These are phyloP conservation scores for Trichoderma endophyticum DNA, from an alignment of 2,329 filamentous ascomycete species.

Conservation along the genomic window DNA sequence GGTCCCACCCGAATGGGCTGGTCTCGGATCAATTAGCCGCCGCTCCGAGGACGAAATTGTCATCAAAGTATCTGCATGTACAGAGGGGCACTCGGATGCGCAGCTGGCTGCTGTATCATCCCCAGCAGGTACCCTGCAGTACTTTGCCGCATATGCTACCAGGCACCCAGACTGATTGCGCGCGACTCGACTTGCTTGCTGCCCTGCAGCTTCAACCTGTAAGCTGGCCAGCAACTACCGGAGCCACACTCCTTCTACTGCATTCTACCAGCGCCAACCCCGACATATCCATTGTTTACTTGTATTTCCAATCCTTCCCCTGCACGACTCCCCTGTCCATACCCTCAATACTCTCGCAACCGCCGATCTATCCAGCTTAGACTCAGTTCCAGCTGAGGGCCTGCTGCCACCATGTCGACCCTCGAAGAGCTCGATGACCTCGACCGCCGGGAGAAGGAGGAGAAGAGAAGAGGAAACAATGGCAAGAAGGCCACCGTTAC, in stretches of 20 bases:
- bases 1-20: not conserved
- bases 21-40: conserved; percentile 19
- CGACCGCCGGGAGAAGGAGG: conserved; percentile 74
- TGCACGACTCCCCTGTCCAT: not conserved
- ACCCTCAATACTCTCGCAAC: not conserved
- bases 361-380: not conserved
- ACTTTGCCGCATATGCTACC: not conserved
- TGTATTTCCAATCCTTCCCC: not conserved
- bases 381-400: conserved; percentile 5
- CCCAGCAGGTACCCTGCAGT: not conserved
- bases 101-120: fast-evolving
- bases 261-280: conserved; percentile 3
- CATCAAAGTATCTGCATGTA: not conserved
- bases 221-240: conserved; percentile 17
- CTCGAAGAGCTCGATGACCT: conserved; percentile 90
- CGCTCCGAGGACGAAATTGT: conserved; percentile 9
- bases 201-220: conserved; percentile 19
- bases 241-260: conserved; percentile 6
- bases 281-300: not conserved
- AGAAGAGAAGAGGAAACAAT: conserved; percentile 45
- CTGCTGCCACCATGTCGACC: conserved; percentile 65
- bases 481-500: conserved; percentile 43
- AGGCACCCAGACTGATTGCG: conserved; percentile 22
- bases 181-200: conserved; percentile 20
- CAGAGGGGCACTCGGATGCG: not conserved